Conservation (phyloP, 441 rosid genomes). For the Biscutella auriculata region DNA sequence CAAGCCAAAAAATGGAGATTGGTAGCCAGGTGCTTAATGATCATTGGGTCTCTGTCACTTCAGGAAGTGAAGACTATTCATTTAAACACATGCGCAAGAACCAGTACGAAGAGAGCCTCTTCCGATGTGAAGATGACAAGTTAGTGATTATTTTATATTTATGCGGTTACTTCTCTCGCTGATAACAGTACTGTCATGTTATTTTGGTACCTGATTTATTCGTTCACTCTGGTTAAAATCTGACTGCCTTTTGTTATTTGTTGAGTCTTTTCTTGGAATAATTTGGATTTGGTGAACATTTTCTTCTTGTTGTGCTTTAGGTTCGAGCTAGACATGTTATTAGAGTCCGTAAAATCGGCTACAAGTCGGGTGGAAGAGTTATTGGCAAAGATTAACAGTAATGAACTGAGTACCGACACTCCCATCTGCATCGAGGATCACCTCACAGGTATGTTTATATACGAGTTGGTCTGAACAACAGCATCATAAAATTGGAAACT, state of each 20-base stretch:
- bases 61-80: conserved; percentile 99
- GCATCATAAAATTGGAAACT: background rate
- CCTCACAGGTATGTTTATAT: conserved; percentile 69
- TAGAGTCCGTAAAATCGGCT: conserved; percentile 85
- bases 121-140: conserved; percentile 98
- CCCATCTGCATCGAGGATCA: conserved; percentile 67
- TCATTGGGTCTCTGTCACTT: conserved; percentile 96
- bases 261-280: background rate
- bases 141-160: conserved; percentile 16
- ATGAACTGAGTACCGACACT: conserved; percentile 43
- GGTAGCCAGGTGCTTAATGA: conserved; percentile 85
- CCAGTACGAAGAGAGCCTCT: conserved; percentile 96
- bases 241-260: background rate
- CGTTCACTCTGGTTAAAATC: background rate
- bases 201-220: background rate
- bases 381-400: conserved; percentile 58
- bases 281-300: conserved; percentile 14
- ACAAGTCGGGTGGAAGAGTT: conserved; percentile 82
- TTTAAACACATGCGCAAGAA: conserved; percentile 98
- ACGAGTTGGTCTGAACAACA: conserved; percentile 7
- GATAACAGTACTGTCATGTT: background rate
- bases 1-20: conserved; percentile 76
- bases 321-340: conserved; percentile 96
- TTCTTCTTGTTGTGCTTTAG: conserved; percentile 32
- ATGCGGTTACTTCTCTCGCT: background rate